phyloP scores from a whole-genome alignment of 1,284 basidiomycete species.

The Cystodermella granulosa region DNA sequence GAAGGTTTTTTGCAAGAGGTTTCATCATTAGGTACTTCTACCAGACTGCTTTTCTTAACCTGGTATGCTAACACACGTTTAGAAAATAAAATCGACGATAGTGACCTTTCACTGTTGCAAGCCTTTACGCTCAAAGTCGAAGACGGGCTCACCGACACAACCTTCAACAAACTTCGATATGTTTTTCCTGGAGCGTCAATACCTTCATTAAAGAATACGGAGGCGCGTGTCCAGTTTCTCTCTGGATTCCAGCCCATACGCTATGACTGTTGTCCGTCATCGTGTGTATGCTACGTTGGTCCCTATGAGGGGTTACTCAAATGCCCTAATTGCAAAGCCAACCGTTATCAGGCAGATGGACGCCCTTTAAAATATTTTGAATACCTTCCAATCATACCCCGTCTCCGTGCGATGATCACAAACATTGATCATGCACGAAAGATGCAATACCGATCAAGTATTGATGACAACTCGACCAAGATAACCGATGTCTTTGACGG shows the following conservation, averaged over 20 bases:
- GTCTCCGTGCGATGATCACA: neutral
- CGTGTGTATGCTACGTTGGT: neutral
- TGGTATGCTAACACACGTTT: neutral
- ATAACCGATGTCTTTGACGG: slow-evolving; percentile 30
- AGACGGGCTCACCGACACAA: neutral
- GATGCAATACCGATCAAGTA: neutral
- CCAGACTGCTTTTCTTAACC: neutral
- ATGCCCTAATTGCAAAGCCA: neutral
- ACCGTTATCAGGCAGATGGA: neutral
- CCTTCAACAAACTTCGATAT: neutral
- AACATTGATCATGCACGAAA: neutral
- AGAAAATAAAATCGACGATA: neutral
- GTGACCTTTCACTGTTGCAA: neutral
- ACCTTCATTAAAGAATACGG: neutral
- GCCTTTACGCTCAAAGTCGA: neutral
- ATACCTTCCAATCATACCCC: neutral
- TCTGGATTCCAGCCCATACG: neutral
- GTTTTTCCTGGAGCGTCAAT: neutral
- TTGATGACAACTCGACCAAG: slow-evolving; percentile 1
- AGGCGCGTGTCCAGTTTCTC: neutral
- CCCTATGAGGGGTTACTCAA: neutral
- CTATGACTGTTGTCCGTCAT: neutral
- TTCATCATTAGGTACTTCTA: neutral
- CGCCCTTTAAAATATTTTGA: neutral
- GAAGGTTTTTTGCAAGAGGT: neutral